Percentiles rank a stretch among this genome's conserved stretches.
Conservation (phyloP, 805 yeast genomes). For the Zygoascus bituminiphila region DNA sequence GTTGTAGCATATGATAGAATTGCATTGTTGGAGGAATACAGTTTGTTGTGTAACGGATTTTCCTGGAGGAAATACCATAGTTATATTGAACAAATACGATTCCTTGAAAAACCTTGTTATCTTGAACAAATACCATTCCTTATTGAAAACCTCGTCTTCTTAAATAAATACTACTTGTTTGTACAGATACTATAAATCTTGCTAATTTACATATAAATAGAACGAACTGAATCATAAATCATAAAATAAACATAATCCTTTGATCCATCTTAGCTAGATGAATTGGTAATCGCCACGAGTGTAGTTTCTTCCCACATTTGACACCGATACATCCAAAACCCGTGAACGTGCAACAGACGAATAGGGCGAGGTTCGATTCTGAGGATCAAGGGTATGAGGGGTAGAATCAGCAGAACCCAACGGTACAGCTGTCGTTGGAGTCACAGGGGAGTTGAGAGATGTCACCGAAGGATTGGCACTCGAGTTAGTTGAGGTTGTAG, state of each 20-base stretch:
- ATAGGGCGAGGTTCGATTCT: not conserved
- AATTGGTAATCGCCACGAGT: not conserved
- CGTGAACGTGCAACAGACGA: conserved; percentile 13
- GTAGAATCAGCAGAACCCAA: not conserved
- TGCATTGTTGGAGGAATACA: too few relatives aligned
- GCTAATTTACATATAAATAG: not conserved
- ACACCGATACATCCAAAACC: conserved; percentile 19
- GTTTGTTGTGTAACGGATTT: too few relatives aligned
- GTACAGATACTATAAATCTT: not conserved
- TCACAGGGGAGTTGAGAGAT: not conserved
- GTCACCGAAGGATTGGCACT: not conserved
- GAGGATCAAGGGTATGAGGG: not conserved
- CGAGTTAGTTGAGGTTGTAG: too few relatives aligned
- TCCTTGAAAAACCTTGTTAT: too few relatives aligned
- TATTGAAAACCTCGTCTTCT: too few relatives aligned
- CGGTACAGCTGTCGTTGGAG: not conserved
- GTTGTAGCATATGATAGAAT: not conserved
- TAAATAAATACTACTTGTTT: not conserved
- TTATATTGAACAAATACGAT: too few relatives aligned
- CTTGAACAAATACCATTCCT: too few relatives aligned
- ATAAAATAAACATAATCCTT: not conserved
- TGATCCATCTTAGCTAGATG: not conserved
- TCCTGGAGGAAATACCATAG: not conserved
- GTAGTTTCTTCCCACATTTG: conserved; percentile 9
- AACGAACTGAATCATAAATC: not conserved